A percentile compares a stretch with the other conserved stretches of the same genome.
Evolutionary conservation across 345 rosid genomes (phyloP).

Genomic region (Lepidium didymum): DNA sequence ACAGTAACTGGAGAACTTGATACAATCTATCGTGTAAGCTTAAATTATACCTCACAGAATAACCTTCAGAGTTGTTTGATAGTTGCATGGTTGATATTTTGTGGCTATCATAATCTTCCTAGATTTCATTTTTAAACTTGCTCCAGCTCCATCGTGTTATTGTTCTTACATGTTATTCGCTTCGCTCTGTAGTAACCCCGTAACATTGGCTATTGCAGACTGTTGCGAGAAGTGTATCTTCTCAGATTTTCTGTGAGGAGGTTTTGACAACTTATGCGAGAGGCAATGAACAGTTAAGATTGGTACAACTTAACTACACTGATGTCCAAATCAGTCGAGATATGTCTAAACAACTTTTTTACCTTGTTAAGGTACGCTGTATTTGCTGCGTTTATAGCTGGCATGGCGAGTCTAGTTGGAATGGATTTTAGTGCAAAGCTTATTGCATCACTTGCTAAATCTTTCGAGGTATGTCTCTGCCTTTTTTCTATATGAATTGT

Average conservation of each 20-base stretch:
- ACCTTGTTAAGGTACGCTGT: conserved; percentile 59
- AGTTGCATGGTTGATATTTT: not conserved
- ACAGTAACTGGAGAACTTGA: conserved; percentile 73
- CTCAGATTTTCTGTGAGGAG: conserved; percentile 70
- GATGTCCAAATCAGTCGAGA: not conserved
- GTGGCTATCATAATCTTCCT: not conserved
- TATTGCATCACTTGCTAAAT: conserved; percentile 65
- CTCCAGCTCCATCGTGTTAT: not conserved
- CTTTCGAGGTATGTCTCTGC: conserved; percentile 55
- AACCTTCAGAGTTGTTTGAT: not conserved
- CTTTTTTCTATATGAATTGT: not conserved
- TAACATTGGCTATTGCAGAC: conserved; percentile 40
- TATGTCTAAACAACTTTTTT: not conserved
- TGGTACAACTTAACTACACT: not conserved
- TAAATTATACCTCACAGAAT: not conserved
- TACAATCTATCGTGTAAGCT: conserved; percentile 54
- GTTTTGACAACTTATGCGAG: conserved; percentile 71
- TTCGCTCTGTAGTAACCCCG: not conserved
- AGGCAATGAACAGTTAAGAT: conserved; percentile 84
- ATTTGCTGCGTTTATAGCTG: conserved; percentile 90
- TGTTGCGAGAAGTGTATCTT: conserved; percentile 49
- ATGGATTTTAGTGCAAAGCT: conserved; percentile 85
- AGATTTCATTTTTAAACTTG: not conserved
- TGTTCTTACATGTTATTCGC: not conserved
- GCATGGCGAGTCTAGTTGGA: conserved; percentile 80